Evolutionary conservation across 2,329 filamentous ascomycete genomes (phyloP), one percentile per base, ranked within the genome.

Genomic region (Aspergillus sp.): DNA sequence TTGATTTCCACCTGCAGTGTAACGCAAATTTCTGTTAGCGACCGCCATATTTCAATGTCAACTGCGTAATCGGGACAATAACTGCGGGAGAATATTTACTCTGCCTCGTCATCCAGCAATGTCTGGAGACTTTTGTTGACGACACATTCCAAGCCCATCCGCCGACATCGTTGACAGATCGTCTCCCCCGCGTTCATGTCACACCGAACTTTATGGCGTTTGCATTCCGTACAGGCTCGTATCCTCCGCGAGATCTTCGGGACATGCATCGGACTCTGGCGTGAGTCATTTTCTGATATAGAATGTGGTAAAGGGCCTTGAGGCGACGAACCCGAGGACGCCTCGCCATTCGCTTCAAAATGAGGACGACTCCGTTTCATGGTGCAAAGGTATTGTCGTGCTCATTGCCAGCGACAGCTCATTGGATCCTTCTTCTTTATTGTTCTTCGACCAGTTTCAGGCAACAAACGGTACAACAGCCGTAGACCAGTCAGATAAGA

Each of bases 201-300:
- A 70, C 83, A 84, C 69, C 83, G 83, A 63, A 84, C 83, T 71
- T 85, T 84, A 64, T 84, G 82, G 60, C 82, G 81, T 63, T 83
- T 80, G 68, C 83, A 84, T 64, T 83, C 80, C 9, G 82, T 83
- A 68, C 83, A 85, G 30, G 83, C 83, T 47, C 79, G 77, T 67
- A 80, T 79, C 66, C 78, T 77, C 61, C 79, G 76, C 25, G 78
- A 80, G 41, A 81, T 80, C 67, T 77, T 77, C 53, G 76, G 76
- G 19, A 77, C 67, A 70, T 77, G 74, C 25, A 59, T 61, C 31
- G 64, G 64, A 31, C 58, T 63, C 22, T 66, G 62, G 49, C 67
- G 72, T 57, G 68, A 59, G 55, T 74, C 69, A 45, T 73, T 70
- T 53, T 76, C 74, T 19, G 71, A 66, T 15, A 68, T 65, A 23